Evolutionary conservation across 2,329 filamentous ascomycete species (phyloP), one percentile per base, ranked within the genome.

Genomic region (Amesomyces nigricolor): DNA sequence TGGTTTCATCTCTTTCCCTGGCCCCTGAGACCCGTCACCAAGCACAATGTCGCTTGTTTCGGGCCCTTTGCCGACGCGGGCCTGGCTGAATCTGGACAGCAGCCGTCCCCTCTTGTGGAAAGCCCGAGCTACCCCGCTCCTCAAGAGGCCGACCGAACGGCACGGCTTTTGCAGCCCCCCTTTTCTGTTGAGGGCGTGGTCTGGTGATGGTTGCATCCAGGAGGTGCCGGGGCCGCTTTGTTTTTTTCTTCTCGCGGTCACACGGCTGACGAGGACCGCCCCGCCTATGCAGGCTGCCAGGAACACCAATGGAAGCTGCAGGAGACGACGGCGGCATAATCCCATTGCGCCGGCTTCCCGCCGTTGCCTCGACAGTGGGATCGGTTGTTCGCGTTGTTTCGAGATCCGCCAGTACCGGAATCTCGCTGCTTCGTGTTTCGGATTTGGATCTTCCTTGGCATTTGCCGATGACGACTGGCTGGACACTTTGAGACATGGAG

Each of bases 1-100:
- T 43, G 57, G 63, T 65, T 65, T 65, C 63, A 63, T 55, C 43
- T 67, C 57, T 53, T 58, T 56, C 39, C 44, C 52, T 51, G 46
- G 44, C 37, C 54, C 59, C 58, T 58, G 50, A 42, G 37, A 17
- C 43, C 54, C 57, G 52, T 51, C 46, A 29, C 43, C 39, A 50
- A 55, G 35, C 48, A 32, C 53, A 39, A 47, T 37, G 52, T 57
- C 60, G 61, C 58, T 58, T 61, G 61, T 63, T 64, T 64, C 62
- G 60, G 48, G 54, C 29, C 49, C 46, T 57, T 51, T 58, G 55
- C 16, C 47, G 52, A 42, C 56, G 19, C 56, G 45, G 38, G 45
- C 46, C 53, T 47, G 50, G 47, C 58, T 49, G 56, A 54, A 56
- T 47, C 39, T n/a, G 58, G 58, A 56, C 53, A 54, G 42, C 53